These are phyloP conservation scores for Podospora australis DNA, from an alignment of 495 filamentous ascomycete species.

Conservation along the genomic window DNA sequence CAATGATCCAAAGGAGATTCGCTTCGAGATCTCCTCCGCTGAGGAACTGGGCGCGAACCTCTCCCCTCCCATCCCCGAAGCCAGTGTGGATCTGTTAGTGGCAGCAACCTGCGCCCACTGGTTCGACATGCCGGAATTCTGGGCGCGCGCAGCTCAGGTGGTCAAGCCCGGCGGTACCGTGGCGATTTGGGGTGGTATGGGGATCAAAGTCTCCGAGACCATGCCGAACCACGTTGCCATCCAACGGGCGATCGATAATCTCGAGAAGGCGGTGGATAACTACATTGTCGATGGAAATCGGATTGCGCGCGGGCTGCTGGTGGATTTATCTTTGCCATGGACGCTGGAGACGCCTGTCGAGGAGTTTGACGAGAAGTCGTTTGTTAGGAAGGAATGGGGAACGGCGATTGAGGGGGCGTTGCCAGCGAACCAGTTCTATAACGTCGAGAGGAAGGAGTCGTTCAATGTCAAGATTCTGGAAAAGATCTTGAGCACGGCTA, in stretches of 20 bases:
- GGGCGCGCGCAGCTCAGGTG: slow-evolving; percentile 49
- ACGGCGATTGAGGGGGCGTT: not conserved
- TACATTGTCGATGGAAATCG: slow-evolving; percentile 23
- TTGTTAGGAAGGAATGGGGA: slow-evolving; percentile 37
- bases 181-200: slow-evolving; percentile 47
- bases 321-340: slow-evolving; percentile 47
- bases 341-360: slow-evolving; percentile 23
- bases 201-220: slow-evolving; percentile 22
- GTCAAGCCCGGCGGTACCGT: slow-evolving; percentile 53
- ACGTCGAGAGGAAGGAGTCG: slow-evolving; percentile 16
- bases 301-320: slow-evolving; percentile 32
- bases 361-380: slow-evolving; percentile 36
- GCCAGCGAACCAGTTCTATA: slow-evolving; percentile 7
- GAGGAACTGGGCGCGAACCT: slow-evolving; percentile 35
- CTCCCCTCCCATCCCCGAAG: slow-evolving; percentile 16
- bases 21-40: slow-evolving; percentile 39
- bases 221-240: slow-evolving; percentile 27
- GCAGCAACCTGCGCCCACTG: slow-evolving; percentile 52
- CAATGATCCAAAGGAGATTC: slow-evolving; percentile 20
- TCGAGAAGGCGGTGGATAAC: slow-evolving; percentile 21
- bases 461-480: slow-evolving; percentile 21
- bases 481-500: slow-evolving; percentile 31
- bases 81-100: slow-evolving; percentile 47
- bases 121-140: slow-evolving; percentile 58
- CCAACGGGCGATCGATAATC: slow-evolving; percentile 9